phyloP scores from a whole-genome alignment of 306 rosid species.

The Albizia julibrissin region DNA sequence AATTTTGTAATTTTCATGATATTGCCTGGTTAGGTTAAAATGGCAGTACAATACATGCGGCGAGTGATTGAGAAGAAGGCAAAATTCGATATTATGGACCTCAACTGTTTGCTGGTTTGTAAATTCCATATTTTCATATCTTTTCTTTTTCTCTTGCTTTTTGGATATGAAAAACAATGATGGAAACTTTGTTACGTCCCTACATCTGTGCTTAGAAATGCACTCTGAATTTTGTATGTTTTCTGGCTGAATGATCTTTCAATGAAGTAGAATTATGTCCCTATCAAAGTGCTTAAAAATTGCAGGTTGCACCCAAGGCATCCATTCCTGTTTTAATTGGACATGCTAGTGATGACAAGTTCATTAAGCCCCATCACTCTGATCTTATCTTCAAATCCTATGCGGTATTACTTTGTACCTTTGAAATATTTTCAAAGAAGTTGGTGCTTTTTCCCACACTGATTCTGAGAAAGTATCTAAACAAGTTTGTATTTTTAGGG shows the following conservation, averaged over 20 bases:
- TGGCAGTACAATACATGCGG: slow-evolving; percentile 97
- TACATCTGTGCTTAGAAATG: slow-evolving; percentile 22
- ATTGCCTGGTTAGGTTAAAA: slow-evolving; percentile 65
- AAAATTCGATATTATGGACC: slow-evolving; percentile 90
- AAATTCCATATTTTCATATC: slow-evolving; percentile 1
- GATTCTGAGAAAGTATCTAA: slow-evolving; percentile 20
- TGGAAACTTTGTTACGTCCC: slow-evolving; percentile 13
- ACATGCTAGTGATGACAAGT: slow-evolving; percentile 81
- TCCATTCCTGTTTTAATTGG: slow-evolving; percentile 92
- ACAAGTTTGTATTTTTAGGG: slow-evolving; percentile 59
- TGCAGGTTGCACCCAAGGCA: slow-evolving; percentile 83
- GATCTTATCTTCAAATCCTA: slow-evolving; percentile 72
- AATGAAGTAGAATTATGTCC: slow-evolving; percentile 13
- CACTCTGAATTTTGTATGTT: not conserved
- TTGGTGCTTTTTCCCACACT: slow-evolving; percentile 4
- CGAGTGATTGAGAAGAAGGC: slow-evolving; percentile 92
- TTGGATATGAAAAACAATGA: not conserved
- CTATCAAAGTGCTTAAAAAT: slow-evolving; percentile 33
- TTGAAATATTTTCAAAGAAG: not conserved
- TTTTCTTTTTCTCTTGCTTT: not conserved
- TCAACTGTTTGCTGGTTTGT: slow-evolving; percentile 86
- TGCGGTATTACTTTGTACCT: slow-evolving; percentile 53
- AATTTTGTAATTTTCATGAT: slow-evolving; percentile 10
- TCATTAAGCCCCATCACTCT: slow-evolving; percentile 80
- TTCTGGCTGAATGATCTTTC: slow-evolving; percentile 22